Conservation (phyloP, 306 rosid species). For the Begonia fuchsioides region DNA sequence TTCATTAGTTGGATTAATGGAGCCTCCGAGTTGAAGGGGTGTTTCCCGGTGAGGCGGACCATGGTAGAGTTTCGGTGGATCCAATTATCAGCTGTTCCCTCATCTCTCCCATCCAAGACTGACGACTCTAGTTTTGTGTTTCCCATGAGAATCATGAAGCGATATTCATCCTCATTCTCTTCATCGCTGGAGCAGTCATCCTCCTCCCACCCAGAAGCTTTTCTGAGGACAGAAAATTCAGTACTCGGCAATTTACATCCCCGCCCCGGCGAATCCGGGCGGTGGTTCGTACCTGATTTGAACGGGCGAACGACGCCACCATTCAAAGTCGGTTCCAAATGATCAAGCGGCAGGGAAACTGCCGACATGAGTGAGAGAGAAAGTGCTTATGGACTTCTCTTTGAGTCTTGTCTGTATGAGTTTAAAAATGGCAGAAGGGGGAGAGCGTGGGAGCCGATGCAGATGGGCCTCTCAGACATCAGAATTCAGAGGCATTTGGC, state of each 20-base stretch:
- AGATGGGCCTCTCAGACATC: too few relatives aligned
- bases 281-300: constrained; percentile 12
- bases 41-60: constrained; percentile 72
- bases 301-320: constrained; percentile 31
- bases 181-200: constrained; percentile 30
- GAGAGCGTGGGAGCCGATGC: too few relatives aligned
- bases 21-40: constrained; percentile 61
- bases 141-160: constrained; percentile 19
- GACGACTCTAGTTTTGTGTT: constrained; percentile 38
- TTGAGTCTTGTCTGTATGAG: too few relatives aligned
- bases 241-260: too few relatives aligned
- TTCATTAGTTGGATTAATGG: constrained; percentile 52
- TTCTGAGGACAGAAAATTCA: constrained; percentile 3
- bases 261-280: too few relatives aligned
- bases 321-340: constrained; percentile 17
- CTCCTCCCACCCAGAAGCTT: background rate
- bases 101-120: constrained; percentile 38
- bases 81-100: constrained; percentile 63
- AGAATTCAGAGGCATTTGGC: too few relatives aligned
- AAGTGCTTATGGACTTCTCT: too few relatives aligned
- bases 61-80: constrained; percentile 42
- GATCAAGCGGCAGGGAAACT: constrained; percentile 12
- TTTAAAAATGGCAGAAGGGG: too few relatives aligned
- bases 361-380: too few relatives aligned
- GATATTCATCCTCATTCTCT: constrained; percentile 7